These are phyloP conservation scores for Russula olivacea DNA, from an alignment of 768 basidiomycete genomes.

Conservation along the genomic window DNA sequence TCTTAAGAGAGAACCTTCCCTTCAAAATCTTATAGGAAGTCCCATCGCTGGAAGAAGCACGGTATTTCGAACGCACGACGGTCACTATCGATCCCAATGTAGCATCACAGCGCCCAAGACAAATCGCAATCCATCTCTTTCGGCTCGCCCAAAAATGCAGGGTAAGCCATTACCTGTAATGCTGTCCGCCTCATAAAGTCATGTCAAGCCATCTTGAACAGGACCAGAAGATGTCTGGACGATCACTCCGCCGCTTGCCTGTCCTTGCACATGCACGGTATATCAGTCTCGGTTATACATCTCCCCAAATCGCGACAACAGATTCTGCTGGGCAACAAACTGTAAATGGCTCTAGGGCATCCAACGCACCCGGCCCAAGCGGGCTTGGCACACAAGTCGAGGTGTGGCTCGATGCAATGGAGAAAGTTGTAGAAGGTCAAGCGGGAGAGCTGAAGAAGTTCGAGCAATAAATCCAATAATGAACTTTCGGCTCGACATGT, in stretches of 20 bases:
- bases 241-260: constrained; percentile 87
- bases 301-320: neutral
- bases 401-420: constrained; percentile 82
- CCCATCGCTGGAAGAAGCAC: constrained; percentile 56
- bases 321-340: constrained; percentile 5
- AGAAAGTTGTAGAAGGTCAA: constrained; percentile 60
- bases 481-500: neutral
- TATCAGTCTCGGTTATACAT: constrained; percentile 41
- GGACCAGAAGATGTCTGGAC: constrained; percentile 84
- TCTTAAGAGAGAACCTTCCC: neutral
- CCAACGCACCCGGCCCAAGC: neutral
- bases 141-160: constrained; percentile 70
- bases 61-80: constrained; percentile 42
- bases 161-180: constrained; percentile 41
- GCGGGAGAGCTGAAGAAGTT: constrained; percentile 48
- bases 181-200: neutral
- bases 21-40: constrained; percentile 42
- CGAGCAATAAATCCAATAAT: constrained; percentile 18
- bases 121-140: constrained; percentile 53
- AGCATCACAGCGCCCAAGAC: constrained; percentile 41
- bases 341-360: constrained; percentile 1
- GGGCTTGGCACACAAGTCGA: constrained; percentile 44
- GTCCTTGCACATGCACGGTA: constrained; percentile 87
- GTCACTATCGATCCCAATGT: constrained; percentile 28
- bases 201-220: constrained; percentile 28